Conservation (phyloP, 2,329 filamentous ascomycete genomes). For the Calonectria hawksworthii region DNA sequence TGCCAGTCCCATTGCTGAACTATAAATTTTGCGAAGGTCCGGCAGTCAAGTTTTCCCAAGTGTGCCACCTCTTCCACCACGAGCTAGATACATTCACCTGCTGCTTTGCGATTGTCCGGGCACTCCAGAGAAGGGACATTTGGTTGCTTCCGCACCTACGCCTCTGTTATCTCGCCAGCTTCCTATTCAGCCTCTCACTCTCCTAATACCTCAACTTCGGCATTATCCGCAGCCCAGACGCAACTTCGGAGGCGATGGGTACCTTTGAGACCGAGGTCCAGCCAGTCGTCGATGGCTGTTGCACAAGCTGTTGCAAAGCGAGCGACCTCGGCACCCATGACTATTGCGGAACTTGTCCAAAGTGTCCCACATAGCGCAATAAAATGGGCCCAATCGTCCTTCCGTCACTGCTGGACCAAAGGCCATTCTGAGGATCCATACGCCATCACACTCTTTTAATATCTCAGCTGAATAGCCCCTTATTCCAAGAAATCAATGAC, state of each 20-base stretch:
- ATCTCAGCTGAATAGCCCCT: not conserved
- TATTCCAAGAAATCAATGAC: not conserved
- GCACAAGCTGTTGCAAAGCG: constrained; percentile 49
- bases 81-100: not conserved
- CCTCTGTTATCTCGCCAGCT: not conserved
- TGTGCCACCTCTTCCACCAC: constrained; percentile 2
- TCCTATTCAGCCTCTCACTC: too few species aligned
- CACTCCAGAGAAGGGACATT: not conserved
- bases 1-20: constrained; percentile 26
- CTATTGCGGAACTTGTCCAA: constrained; percentile 50
- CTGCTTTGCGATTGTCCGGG: not conserved
- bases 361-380: constrained; percentile 39
- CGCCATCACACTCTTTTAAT: not conserved
- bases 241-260: constrained; percentile 34
- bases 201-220: not conserved
- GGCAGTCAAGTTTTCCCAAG: not conserved
- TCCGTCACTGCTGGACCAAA: not conserved
- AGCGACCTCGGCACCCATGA: constrained; percentile 50
- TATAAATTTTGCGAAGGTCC: constrained; percentile 41
- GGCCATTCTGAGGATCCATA: not conserved
- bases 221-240: not conserved
- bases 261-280: constrained; percentile 32
- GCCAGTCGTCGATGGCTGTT: constrained; percentile 43
- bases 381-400: not conserved
- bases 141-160: not conserved